These are phyloP conservation scores for Setaria italica DNA, from an alignment of 202 grass and related monocot genomes.

Conservation along the genomic window DNA sequence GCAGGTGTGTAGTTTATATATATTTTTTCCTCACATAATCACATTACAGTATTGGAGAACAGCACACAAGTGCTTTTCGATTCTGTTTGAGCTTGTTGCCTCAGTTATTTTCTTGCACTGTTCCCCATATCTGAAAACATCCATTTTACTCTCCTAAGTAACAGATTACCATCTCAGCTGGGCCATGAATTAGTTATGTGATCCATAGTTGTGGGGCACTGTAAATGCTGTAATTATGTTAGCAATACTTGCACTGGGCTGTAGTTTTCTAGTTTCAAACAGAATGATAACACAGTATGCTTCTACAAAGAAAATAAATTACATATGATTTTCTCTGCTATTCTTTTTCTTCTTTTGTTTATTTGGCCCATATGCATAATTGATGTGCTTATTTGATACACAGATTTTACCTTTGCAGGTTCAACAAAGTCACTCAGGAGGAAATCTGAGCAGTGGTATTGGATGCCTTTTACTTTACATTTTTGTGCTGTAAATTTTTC, in stretches of 20 bases:
- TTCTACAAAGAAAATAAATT: not conserved
- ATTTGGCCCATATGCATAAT: not conserved
- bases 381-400: constrained; percentile 27
- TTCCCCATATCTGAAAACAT: not conserved
- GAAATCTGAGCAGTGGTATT: constrained; percentile 65
- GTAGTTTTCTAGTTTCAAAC: constrained; percentile 14
- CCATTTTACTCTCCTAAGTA: constrained; percentile 14
- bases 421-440: constrained; percentile 52
- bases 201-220: not conserved
- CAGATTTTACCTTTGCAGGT: constrained; percentile 58
- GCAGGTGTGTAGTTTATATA: not conserved
- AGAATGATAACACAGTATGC: not conserved
- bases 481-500: not conserved
- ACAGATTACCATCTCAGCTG: not conserved
- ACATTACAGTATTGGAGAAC: constrained; percentile 2
- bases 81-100: constrained; percentile 18
- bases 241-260: not conserved
- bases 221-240: not conserved
- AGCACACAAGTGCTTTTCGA: constrained; percentile 8
- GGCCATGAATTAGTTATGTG: not conserved
- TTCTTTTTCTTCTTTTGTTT: not conserved
- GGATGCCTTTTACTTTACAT: constrained; percentile 30
- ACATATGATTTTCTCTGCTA: not conserved
- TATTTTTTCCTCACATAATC: constrained; percentile 6
- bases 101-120: not conserved